Base-by-base conservation (phyloP, 73 alveolate species). In the Paramecium sexaurelia region DNA sequence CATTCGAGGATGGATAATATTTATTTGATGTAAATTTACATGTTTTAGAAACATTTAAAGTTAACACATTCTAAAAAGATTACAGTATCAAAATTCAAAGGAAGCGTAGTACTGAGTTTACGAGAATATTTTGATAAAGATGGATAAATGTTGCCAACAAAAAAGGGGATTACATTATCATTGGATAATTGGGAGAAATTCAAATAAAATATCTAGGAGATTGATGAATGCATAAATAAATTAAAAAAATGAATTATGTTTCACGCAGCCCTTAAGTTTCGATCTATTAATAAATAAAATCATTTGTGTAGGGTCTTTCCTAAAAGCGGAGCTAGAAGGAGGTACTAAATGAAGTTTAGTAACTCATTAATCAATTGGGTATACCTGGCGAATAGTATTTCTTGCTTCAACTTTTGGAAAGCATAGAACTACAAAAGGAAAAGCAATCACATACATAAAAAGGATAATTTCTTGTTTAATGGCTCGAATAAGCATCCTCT, bases 101-200 rank as follows among this genome's bases (percentile, higher is more conserved):
- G 94, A 13, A 27, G 26, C 3, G 84, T 83, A 17, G 27, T 69
- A 19, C 27, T 88, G 1, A 85, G 86, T 67, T 17, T 88, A 11
- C 83, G 94, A 13, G 94, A 88, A 32, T 88, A 73, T 35, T 88
- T 37, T 20, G 69, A 88, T 9, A 88, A 88, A 41, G 91, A 71
- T 41, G 94, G 88, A 19, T 19, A 68, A 26, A 57, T 37, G 82
- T 85, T 88, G 10, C 94, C 94, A 20, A 73, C 92, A 7, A 88
- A 71, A 45, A 88, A 88, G 22, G 94, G 94, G 7, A 41, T 88
- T 8, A 71, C 94, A 6, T 41, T 88, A 13, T 15, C 75, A 22
- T 27, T 57, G 56, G 94, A 88, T 13, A 57, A 43, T 61, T 61
- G 83, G 83, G 83, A 61, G 83, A 61, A 61, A 32, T 61, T 61